Base-by-base conservation (phyloP, 2,329 filamentous ascomycete genomes). In the Cladophialophora exuberans region DNA sequence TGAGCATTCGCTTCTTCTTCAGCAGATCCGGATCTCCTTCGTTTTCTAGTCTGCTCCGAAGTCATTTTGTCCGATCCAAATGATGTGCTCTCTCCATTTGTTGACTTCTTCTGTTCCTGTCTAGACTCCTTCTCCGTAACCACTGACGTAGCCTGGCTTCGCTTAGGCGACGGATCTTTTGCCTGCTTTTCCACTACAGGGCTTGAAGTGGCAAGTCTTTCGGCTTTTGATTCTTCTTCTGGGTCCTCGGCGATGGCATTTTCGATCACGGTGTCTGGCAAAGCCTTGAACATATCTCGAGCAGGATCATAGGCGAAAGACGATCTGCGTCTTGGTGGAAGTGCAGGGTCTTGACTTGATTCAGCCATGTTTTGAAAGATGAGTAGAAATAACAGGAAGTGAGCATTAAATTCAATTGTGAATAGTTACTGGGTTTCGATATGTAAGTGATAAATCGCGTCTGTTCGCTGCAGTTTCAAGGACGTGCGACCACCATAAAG, bases 291-390 rank as follows among this genome's bases (percentile, higher is more conserved):
- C 30, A 60, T 66, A 56, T 71, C 68, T 57, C 68, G 59, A 25
- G 69, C 68, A 47, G 69, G 68, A 56, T 71, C 68, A 52, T 71
- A 71, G 15, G 62, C 63, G 23, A 64, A 51, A 4, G 63, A 65
- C 7, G 63, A 65, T 9, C 62, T 53, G 42, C 63, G 55, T 51
- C 63, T 52, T 15, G 45, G 38, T 25, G 58, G 30, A 4, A 28
- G 25, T 33, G 43, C 30, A 13, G 43, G 20, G 18, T 18, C 18
- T 17, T 10, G 54, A 18, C 41, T 52, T 35, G 53, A 43, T 15
- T 60, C 52, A 10, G 61, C 38, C 59, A 60, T 60, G 35, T 39
- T 47, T 20, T 26, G 26, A 18, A 1, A 25, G 10, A 13, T 15
- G 15, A 20, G 25, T 17, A 18, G 48, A 6, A 17, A 22, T 20